Evolutionary conservation across 2,329 filamentous ascomycete genomes (phyloP).

Genomic region (Sporothrix variecibatus): DNA sequence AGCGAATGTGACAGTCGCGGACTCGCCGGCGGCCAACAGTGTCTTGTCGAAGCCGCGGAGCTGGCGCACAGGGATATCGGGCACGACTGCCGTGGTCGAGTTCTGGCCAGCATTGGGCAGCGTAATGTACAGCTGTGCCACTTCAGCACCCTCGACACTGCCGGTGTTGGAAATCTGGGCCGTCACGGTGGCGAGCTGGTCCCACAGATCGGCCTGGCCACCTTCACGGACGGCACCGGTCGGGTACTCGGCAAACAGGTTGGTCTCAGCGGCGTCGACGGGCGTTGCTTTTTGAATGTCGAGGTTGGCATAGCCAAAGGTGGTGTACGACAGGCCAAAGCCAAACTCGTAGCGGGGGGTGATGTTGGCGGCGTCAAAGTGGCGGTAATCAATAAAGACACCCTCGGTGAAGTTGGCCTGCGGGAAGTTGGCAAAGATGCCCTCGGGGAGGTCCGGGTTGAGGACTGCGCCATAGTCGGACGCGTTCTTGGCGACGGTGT

Average conservation of each 20-base stretch:
- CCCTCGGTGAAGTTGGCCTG: constrained; percentile 36
- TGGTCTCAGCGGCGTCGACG: constrained; percentile 28
- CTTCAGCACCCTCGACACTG: constrained; percentile 45
- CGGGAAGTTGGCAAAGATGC: constrained; percentile 43
- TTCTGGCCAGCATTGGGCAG: constrained; percentile 38
- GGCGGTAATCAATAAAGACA: constrained; percentile 55
- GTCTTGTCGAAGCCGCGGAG: constrained; percentile 69
- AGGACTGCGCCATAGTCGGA: constrained; percentile 46
- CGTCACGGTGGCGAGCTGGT: constrained; percentile 44
- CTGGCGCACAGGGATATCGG: constrained; percentile 52
- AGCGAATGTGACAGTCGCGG: constrained; percentile 49
- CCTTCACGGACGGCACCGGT: constrained; percentile 45
- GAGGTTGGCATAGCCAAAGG: constrained; percentile 50
- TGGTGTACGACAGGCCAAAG: constrained; percentile 58
- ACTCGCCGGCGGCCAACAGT: constrained; percentile 47
- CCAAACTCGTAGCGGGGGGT: constrained; percentile 57
- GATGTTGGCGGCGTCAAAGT: constrained; percentile 53
- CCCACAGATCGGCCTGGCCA: constrained; percentile 51
- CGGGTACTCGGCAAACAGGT: constrained; percentile 41
- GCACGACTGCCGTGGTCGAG: not conserved
- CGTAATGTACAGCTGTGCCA: constrained; percentile 49
- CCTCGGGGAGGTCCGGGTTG: constrained; percentile 5
- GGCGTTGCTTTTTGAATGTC: constrained; percentile 34
- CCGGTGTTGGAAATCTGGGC: constrained; percentile 47
- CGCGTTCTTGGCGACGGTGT: constrained; percentile 58